Base-by-base conservation (phyloP, 306 rosid genomes). In the Acacia crassicarpa region DNA sequence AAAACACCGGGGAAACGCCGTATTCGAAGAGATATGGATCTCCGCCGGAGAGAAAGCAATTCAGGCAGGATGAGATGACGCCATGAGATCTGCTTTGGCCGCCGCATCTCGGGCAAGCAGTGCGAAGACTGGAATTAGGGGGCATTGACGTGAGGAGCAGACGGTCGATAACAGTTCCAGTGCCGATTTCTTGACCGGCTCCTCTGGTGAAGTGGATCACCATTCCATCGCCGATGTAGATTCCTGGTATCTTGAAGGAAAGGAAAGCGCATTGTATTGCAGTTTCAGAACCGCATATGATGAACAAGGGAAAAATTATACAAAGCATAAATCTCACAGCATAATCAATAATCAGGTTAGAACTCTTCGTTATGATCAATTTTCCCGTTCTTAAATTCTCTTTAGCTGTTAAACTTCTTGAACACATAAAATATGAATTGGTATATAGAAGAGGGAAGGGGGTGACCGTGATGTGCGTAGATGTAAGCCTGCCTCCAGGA, bases 151-250 rank as follows among this genome's bases (percentile, higher is more conserved):
- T 87, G 67, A 76, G 9, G 49, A 85, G 22, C 32, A 88, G 12
- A 71, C 88, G 82, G 73, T 86, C 86, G 7, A 89, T 30, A 35
- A 82, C 33, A 19, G 87, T 88, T 69, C 88, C 84, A 1, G 85
- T 84, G 63, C 89, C 89, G 30, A 53, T 81, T 82, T 88, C 88
- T 85, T 82, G 86, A 32, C 82, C 91, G 75, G 48, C 79, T 58
- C 87, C 88, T 16, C 88, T 84, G 22, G 97, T 94, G 89, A 92
- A 94, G 83, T 91, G 94, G 79, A 92, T 86, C 87, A 94, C 95
- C 81, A 83, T 85, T 82, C 85, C 92, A 4, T 90, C 90, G 14
- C 94, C 90, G 8, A 87, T 61, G 63, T 88, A 94, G 35, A 92
- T 90, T 78, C 98, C 97, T 94, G 92, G 32, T 41, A 46, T 76